Percentiles rank a stretch among this genome's conserved stretches.
Conservation (phyloP, 805 yeast genomes). For the Candida gorgasii region DNA sequence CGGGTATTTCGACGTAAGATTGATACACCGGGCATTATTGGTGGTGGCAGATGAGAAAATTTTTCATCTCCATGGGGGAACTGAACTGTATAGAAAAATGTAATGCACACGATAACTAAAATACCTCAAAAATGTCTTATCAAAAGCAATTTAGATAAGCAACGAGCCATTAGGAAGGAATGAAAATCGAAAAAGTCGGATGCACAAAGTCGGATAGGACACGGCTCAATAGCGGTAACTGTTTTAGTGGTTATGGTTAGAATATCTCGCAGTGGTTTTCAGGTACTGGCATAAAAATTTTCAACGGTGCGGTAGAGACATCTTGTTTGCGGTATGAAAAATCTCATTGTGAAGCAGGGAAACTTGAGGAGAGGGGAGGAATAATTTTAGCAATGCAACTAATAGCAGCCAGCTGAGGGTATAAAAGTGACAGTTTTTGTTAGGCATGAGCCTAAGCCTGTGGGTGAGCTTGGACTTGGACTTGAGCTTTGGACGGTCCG, state of each 20-base stretch:
- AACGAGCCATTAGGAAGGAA: constrained; percentile 5
- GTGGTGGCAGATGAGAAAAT: neutral
- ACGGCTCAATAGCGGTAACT: neutral
- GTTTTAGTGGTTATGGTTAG: no score
- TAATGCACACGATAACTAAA: constrained; percentile 4
- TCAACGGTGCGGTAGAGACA: constrained; percentile 1
- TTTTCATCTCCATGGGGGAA: constrained; percentile 8
- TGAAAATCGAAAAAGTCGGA: constrained; percentile 1
- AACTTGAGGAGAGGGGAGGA: neutral
- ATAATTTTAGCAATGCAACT: neutral
- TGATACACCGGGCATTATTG: no score
- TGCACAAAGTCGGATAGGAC: neutral
- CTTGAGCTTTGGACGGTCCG: no score
- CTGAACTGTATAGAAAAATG: constrained; percentile 5
- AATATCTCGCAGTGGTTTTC: constrained; percentile 1
- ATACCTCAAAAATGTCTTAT: constrained; percentile 6
- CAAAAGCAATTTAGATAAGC: constrained; percentile 6
- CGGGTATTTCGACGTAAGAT: neutral
- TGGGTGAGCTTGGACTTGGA: no score
- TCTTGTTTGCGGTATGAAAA: neutral
- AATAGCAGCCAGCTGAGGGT: neutral
- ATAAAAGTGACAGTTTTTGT: no score
- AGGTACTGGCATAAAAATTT: constrained; percentile 6
- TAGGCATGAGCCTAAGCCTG: no score
- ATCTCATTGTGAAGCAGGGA: no score